Evolutionary conservation across 768 basidiomycete genomes (phyloP).

Genomic region (Aureoboletus auriporus): DNA sequence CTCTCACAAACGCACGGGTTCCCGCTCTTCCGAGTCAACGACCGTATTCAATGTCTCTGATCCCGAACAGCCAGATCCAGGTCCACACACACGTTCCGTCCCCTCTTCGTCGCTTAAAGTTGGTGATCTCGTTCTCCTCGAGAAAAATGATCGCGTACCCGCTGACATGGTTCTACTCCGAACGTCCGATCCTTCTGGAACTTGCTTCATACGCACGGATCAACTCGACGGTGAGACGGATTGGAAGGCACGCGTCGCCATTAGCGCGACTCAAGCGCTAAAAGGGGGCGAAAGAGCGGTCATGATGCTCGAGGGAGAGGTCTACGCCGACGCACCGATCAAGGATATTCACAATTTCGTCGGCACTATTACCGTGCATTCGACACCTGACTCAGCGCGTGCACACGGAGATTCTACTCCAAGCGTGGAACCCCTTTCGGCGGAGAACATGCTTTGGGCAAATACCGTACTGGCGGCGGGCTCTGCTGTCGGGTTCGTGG

Average conservation of each 20-base stretch:
- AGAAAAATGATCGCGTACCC: constrained; percentile 97
- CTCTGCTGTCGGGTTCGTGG: constrained; percentile 84
- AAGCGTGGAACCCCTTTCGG: constrained; percentile 80
- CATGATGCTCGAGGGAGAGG: constrained; percentile 71
- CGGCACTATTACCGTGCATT: constrained; percentile 82
- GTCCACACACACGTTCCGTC: constrained; percentile 64
- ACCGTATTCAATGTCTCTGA: constrained; percentile 18
- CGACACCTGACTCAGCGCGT: constrained; percentile 27
- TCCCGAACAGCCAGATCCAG: constrained; percentile 32
- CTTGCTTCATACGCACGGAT: constrained; percentile 97
- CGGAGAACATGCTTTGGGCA: constrained; percentile 94
- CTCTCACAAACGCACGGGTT: constrained; percentile 24
- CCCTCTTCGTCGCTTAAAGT: constrained; percentile 88
- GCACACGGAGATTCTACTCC: constrained; percentile 34
- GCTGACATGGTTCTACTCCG: constrained; percentile 88
- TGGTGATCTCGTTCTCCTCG: constrained; percentile 85
- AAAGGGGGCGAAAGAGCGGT: constrained; percentile 44
- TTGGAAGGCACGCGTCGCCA: constrained; percentile 94
- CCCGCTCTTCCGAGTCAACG: constrained; percentile 15
- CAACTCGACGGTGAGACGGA: constrained; percentile 99
- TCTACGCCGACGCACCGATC: constrained; percentile 93
- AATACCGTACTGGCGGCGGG: constrained; percentile 98
- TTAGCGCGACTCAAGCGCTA: constrained; percentile 30
- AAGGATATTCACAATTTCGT: constrained; percentile 97
- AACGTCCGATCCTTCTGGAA: constrained; percentile 86